These are phyloP conservation scores for Aspergillus arachidicola DNA, from an alignment of 2,329 filamentous ascomycete genomes.

Conservation along the genomic window DNA sequence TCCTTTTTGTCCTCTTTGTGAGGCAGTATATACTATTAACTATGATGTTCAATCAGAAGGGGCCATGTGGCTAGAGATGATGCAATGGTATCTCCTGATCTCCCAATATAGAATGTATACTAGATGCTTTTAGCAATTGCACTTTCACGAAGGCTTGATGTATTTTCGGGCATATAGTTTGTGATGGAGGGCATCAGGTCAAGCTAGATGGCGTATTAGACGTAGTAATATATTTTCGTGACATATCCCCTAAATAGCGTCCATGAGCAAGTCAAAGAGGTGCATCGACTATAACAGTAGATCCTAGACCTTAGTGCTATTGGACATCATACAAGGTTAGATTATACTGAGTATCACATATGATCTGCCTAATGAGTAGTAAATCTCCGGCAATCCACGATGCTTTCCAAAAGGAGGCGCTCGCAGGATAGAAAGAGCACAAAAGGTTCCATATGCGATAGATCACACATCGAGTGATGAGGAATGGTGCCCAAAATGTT, in stretches of 20 bases:
- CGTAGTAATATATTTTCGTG: background rate
- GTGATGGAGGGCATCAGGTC: background rate
- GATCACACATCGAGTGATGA: background rate
- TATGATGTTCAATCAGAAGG: background rate
- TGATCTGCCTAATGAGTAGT: background rate
- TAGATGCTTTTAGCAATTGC: background rate
- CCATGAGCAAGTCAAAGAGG: background rate
- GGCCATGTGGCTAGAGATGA: background rate
- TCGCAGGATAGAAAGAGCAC: background rate
- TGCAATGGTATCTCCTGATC: background rate
- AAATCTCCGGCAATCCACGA: background rate
- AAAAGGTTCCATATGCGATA: background rate
- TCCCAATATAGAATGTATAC: background rate
- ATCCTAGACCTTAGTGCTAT: background rate
- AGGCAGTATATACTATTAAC: background rate
- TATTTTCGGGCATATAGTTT: background rate
- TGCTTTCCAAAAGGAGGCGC: background rate
- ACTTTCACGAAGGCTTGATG: background rate
- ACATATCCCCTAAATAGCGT: background rate
- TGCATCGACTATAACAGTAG: background rate
- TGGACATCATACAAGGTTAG: background rate
- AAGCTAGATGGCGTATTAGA: background rate
- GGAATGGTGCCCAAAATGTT: slow-evolving; percentile 5
- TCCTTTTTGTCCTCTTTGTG: background rate
- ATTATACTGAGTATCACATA: background rate